These are phyloP conservation scores for Neolentinus lepideus DNA, from an alignment of 1,284 basidiomycete genomes.

Conservation along the genomic window DNA sequence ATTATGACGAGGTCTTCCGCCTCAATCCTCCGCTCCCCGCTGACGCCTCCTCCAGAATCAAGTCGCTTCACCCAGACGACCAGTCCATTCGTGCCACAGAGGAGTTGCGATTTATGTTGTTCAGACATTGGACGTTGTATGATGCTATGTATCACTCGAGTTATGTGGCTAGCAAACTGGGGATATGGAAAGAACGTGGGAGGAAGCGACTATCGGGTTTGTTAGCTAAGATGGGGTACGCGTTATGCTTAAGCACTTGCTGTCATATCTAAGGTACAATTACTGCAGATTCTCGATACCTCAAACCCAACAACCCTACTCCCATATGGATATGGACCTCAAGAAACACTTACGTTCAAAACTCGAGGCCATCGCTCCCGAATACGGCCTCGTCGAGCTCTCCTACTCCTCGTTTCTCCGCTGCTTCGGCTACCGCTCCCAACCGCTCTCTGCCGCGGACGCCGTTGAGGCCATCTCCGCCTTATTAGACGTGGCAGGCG, in stretches of 20 bases:
- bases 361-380: slow-evolving; percentile 87
- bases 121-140: slow-evolving; percentile 97
- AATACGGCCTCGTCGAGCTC: slow-evolving; percentile 95
- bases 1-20: slow-evolving; percentile 85
- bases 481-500: slow-evolving; percentile 86
- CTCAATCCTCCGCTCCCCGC: slow-evolving; percentile 62
- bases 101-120: slow-evolving; percentile 90
- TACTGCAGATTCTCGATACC: slow-evolving; percentile 75
- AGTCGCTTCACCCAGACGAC: slow-evolving; percentile 69
- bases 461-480: slow-evolving; percentile 88
- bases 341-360: slow-evolving; percentile 80
- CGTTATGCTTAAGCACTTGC: no score
- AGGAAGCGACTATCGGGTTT: slow-evolving; percentile 85
- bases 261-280: slow-evolving; percentile 4
- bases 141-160: slow-evolving; percentile 97
- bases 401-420: slow-evolving; percentile 91
- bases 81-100: slow-evolving; percentile 73
- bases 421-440: slow-evolving; percentile 82
- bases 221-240: slow-evolving; percentile 97
- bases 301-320: slow-evolving; percentile 90
- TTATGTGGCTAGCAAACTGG: slow-evolving; percentile 92
- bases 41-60: slow-evolving; percentile 25
- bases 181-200: slow-evolving; percentile 94
- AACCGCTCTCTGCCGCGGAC: slow-evolving; percentile 88
- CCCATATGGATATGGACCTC: slow-evolving; percentile 95